phyloP scores from a whole-genome alignment of 768 basidiomycete genomes.

The Cystobasidium ongulense region DNA sequence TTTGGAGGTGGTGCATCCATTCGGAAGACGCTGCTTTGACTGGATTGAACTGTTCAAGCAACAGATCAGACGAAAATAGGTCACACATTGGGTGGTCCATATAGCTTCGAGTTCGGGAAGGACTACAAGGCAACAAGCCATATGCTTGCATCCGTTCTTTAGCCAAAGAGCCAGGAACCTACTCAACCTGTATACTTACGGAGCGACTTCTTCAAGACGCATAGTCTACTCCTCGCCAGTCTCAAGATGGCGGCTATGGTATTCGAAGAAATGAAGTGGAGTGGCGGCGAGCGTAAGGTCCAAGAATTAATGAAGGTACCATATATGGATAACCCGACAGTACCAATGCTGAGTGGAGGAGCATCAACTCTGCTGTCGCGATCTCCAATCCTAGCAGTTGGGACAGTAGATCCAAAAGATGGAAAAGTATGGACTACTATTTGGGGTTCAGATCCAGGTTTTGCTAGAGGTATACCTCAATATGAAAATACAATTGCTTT shows the following conservation, averaged over 20 bases:
- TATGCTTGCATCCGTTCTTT: too few relatives aligned
- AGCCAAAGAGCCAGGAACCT: too few relatives aligned
- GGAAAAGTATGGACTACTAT: constrained; percentile 10
- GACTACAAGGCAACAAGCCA: too few relatives aligned
- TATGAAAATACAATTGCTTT: background rate
- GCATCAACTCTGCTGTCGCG: background rate
- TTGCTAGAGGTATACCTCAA: constrained; percentile 10
- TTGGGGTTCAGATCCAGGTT: constrained; percentile 17
- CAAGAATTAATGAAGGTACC: constrained; percentile 22
- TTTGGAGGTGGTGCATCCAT: too few relatives aligned
- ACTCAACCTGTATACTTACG: too few relatives aligned
- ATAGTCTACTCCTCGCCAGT: too few relatives aligned
- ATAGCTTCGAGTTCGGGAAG: too few relatives aligned
- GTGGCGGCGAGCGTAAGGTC: constrained; percentile 7
- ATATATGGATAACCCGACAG: constrained; percentile 10
- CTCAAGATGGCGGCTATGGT: background rate
- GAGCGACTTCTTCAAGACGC: too few relatives aligned
- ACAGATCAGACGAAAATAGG: too few relatives aligned
- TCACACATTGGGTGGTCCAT: too few relatives aligned
- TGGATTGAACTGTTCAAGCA: too few relatives aligned
- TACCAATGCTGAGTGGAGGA: constrained; percentile 16
- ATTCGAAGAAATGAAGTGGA: constrained; percentile 23
- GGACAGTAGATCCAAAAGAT: constrained; percentile 17
- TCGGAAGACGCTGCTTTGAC: too few relatives aligned
- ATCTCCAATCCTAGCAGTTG: constrained; percentile 15